A percentile compares a stretch with the other conserved stretches of the same genome.
These are phyloP conservation scores for Terfezia claveryi DNA, from an alignment of 495 filamentous ascomycete species.

Conservation along the genomic window DNA sequence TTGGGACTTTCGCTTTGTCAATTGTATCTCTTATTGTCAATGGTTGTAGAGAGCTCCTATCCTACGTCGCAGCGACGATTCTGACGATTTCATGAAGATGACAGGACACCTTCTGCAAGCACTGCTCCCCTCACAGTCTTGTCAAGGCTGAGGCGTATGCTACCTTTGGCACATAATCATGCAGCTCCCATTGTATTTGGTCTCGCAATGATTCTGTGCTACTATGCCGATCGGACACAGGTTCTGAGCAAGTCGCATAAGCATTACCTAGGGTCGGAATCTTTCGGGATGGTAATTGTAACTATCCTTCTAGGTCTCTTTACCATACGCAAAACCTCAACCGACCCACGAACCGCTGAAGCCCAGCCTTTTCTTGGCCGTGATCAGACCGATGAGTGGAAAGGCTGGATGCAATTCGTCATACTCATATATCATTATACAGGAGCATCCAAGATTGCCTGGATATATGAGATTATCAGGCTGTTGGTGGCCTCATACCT, in stretches of 20 bases:
- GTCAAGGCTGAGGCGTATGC: not conserved
- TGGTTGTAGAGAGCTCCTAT: not conserved
- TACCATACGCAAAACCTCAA: slow-evolving; percentile 18
- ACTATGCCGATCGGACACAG: slow-evolving; percentile 33
- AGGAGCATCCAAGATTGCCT: slow-evolving; percentile 27
- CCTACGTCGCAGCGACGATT: not conserved
- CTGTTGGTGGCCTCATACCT: slow-evolving; percentile 37
- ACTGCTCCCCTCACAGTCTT: no score
- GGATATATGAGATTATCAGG: slow-evolving; percentile 32
- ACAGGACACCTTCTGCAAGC: no score
- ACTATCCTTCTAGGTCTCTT: slow-evolving; percentile 20
- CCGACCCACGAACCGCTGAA: not conserved
- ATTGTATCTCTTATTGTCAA: no score
- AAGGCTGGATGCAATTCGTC: slow-evolving; percentile 40
- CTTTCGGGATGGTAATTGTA: slow-evolving; percentile 20
- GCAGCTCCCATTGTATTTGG: slow-evolving; percentile 21
- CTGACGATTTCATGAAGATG: no score
- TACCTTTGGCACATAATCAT: slow-evolving; percentile 9
- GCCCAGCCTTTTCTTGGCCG: slow-evolving; percentile 25
- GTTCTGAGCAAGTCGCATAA: slow-evolving; percentile 35
- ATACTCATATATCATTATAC: slow-evolving; percentile 38
- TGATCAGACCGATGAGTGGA: slow-evolving; percentile 40
- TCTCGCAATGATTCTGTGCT: slow-evolving; percentile 28
- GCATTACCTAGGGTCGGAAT: slow-evolving; percentile 24
- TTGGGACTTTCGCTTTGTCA: not conserved